Base-by-base conservation (phyloP, 345 rosid species). In the Streptanthus diversifolius region DNA sequence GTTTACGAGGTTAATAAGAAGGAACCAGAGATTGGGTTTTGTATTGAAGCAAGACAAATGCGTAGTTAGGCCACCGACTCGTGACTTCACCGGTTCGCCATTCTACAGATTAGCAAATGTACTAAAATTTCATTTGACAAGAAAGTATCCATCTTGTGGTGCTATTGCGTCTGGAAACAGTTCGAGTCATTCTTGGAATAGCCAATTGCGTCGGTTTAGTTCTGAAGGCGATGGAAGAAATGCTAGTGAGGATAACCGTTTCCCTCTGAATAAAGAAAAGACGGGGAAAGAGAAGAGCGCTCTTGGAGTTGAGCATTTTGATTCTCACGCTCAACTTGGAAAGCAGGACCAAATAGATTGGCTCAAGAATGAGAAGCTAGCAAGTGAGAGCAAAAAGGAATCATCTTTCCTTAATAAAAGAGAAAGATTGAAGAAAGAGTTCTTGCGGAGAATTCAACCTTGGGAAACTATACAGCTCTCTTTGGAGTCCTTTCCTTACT, bases 291-390 rank as follows among this genome's bases (percentile, higher is more conserved):
- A 76, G 77, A 75, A 68, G 67, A 70, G 27, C 3, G 60, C 15
- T 33, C 75, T 70, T 49, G 77, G 78, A 54, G 80, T 59, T 13
- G 79, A 52, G 72, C 77, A 63, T 25, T 70, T 45, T 12, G 89
- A 91, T 86, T 61, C 83, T 8, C 98, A 91, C 62, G 86, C 92
- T 60, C 84, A 53, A 70, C 85, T 95, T 32, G 98, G 88, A 1
- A 92, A 86, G 19, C 93, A 83, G n/a, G 99, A 95, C 72, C 97
- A 91, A 57, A 90, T 82, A 73, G 99, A 91, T 58, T 95, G 99
- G 99, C 90, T 91, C 27, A 74, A 73, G 27, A 95, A 81, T 54
- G 97, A 91, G 82, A 91, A 80, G 81, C 83, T 86, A 44, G 68
- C 93, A 1, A 80, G 87, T 35, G 98, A 90, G 77, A 81, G 81